Conservation (phyloP, 2,329 filamentous ascomycete species). For the Talaromyces sp. region DNA sequence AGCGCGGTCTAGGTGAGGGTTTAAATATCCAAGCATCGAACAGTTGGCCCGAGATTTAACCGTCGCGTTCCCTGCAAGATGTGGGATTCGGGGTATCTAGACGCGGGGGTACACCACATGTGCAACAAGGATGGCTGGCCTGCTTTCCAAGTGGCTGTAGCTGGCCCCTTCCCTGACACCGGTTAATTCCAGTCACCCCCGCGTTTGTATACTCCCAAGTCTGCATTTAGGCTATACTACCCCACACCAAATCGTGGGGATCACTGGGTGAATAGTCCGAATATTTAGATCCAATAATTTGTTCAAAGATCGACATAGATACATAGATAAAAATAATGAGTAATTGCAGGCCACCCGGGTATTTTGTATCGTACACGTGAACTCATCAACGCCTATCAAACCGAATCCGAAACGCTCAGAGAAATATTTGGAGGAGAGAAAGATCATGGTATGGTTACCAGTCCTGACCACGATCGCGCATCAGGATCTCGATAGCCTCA, state of each 20-base stretch:
- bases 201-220: background rate
- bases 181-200: slow-evolving; percentile 15
- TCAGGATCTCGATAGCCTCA: slow-evolving; percentile 48
- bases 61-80: background rate
- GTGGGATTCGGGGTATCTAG: background rate
- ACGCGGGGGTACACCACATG: background rate
- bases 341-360: slow-evolving; percentile 22
- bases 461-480: slow-evolving; percentile 49
- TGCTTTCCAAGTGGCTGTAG: background rate
- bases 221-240: slow-evolving; percentile 15
- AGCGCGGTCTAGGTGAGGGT: background rate
- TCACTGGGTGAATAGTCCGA: background rate
- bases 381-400: slow-evolving; percentile 23
- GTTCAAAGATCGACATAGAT: slow-evolving; percentile 12
- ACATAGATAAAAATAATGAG: slow-evolving; percentile 18
- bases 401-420: slow-evolving; percentile 22
- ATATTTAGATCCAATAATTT: background rate
- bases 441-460: slow-evolving; percentile 33
- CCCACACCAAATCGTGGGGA: background rate
- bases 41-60: background rate
- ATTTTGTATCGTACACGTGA: slow-evolving; percentile 24
- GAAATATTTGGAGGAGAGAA: slow-evolving; percentile 7
- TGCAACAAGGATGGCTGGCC: background rate
- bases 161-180: background rate
- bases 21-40: background rate